phyloP scores from a whole-genome alignment of 2,329 filamentous ascomycete genomes.

The Macrophomina phaseolina region DNA sequence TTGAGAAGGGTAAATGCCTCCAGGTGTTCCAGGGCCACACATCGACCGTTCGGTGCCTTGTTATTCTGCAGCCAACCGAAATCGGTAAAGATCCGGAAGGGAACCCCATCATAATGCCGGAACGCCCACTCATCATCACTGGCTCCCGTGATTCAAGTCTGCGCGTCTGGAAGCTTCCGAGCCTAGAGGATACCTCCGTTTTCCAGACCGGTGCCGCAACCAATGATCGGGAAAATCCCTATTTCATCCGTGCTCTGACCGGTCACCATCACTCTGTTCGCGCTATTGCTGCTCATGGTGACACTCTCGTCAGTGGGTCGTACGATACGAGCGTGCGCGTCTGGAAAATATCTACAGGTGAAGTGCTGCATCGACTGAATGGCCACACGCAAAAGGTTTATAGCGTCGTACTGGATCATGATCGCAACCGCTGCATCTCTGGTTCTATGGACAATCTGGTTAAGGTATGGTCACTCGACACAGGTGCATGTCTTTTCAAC shows the following conservation, averaged over 20 bases:
- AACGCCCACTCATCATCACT: conserved; percentile 94
- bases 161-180: conserved; percentile 91
- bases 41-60: conserved; percentile 92
- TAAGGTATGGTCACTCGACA: conserved; percentile 95
- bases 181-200: conserved; percentile 75
- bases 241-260: conserved; percentile 84
- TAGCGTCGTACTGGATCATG: conserved; percentile 91
- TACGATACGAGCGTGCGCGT: conserved; percentile 92
- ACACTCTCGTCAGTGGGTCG: conserved; percentile 95
- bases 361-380: conserved; percentile 79
- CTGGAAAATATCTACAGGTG: conserved; percentile 96
- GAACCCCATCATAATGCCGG: conserved; percentile 83
- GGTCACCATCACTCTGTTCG: conserved; percentile 94
- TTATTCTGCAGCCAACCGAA: conserved; percentile 88
- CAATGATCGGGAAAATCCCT: conserved; percentile 82
- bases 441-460: conserved; percentile 98
- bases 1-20: conserved; percentile 87
- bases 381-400: conserved; percentile 95
- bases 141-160: conserved; percentile 94
- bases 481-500: conserved; percentile 82
- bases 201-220: conserved; percentile 79
- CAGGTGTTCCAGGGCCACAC: conserved; percentile 98
- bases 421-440: conserved; percentile 93
- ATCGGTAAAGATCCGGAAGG: conserved; percentile 75
- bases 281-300: conserved; percentile 91